phyloP scores from a whole-genome alignment of 2,329 filamentous ascomycete species.

The Elsinoe batatas region DNA sequence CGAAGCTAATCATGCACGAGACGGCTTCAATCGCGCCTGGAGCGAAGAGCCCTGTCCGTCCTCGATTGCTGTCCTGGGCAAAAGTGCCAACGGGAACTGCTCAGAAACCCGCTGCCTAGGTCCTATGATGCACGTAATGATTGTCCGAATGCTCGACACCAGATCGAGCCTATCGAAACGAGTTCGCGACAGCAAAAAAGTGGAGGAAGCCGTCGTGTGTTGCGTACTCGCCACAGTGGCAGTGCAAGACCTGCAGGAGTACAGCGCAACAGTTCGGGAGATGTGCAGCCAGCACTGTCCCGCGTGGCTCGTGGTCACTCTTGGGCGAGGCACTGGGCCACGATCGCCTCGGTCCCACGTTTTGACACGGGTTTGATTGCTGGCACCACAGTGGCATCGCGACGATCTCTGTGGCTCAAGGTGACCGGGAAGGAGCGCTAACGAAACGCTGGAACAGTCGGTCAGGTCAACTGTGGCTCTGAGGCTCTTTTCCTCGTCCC shows the following conservation, averaged over 20 bases:
- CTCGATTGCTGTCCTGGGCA: not conserved
- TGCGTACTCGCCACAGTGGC: conserved; percentile 13
- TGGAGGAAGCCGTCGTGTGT: conserved; percentile 3
- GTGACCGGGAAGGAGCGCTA: conserved; percentile 4
- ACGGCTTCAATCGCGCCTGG: conserved; percentile 9
- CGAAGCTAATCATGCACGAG: conserved; percentile 12
- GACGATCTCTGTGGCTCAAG: conserved; percentile 10
- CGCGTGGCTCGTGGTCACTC: conserved; percentile 3
- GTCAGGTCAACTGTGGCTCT: conserved; percentile 9
- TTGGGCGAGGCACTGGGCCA: not conserved
- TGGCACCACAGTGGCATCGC: not conserved
- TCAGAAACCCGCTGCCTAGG: conserved; percentile 1
- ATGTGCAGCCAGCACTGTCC: not conserved
- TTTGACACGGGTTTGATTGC: conserved; percentile 8
- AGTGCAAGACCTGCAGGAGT: conserved; percentile 1
- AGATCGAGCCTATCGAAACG: not conserved
- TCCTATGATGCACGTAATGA: not conserved
- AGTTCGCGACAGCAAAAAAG: not conserved
- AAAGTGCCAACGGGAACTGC: not conserved
- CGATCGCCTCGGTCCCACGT: conserved; percentile 13
- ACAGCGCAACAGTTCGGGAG: conserved; percentile 3
- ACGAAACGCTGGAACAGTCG: conserved; percentile 12
- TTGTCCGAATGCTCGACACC: not conserved
- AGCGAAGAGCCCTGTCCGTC: conserved; percentile 3
- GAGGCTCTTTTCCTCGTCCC: not conserved